Conservation (phyloP, 139 green algal species). For the Bryopsis sp. region DNA sequence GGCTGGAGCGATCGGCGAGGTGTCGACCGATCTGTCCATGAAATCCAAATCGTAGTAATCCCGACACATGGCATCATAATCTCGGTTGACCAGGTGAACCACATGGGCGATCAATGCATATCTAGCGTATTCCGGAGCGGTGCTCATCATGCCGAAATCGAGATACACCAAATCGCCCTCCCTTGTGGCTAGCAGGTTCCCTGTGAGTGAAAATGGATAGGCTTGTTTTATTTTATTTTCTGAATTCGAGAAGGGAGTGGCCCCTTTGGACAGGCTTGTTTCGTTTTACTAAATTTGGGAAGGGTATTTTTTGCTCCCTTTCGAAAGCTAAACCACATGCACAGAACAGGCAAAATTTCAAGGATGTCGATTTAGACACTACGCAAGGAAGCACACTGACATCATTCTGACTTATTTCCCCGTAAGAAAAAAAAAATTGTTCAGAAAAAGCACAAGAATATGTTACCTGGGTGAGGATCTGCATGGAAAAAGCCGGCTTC, state of each 20-base stretch:
- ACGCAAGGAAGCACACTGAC: too few species aligned
- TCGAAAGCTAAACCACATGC: too few species aligned
- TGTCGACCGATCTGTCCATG: constrained; percentile 79
- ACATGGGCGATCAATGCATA: constrained; percentile 94
- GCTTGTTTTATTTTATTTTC: too few species aligned
- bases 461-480: constrained; percentile 49
- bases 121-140: constrained; percentile 61
- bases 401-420: too few species aligned
- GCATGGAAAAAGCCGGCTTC: constrained; percentile 79
- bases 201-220: constrained; percentile 21
- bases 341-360: too few species aligned
- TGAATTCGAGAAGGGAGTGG: too few species aligned
- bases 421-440: too few species aligned
- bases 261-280: too few species aligned
- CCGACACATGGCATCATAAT: constrained; percentile 77
- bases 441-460: background rate
- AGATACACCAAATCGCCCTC: constrained; percentile 83
- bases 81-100: constrained; percentile 92
- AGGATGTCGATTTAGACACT: too few species aligned
- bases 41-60: constrained; percentile 94
- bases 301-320: too few species aligned
- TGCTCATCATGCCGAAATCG: constrained; percentile 86
- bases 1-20: constrained; percentile 85
- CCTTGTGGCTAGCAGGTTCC: constrained; percentile 86
- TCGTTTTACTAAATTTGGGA: too few species aligned